Evolutionary conservation across 495 filamentous ascomycete species (phyloP), one percentile per base, ranked within the genome.

Genomic region (Penicillium angulare): DNA sequence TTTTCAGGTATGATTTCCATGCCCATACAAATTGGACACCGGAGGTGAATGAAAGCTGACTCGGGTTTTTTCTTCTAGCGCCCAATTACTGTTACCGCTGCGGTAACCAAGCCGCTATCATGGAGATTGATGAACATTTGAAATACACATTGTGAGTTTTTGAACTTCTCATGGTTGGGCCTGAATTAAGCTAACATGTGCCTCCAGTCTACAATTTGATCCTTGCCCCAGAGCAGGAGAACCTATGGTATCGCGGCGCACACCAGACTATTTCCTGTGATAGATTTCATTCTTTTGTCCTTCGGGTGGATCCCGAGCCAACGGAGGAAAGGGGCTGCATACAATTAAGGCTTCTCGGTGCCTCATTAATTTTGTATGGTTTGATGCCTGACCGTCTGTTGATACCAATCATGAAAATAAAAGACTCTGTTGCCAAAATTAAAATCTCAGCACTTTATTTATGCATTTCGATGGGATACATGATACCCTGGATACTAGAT

Each of bases 71-170:
- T 21, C 5, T 51, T 32, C 6, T 59, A 95, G 92, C 92, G 29
- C 92, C 92, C 24, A 97, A 97, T 72, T 97, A 97, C 73, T 97
- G 92, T 76, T 96, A 95, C 78, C 82, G 93, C 66, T 98, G 93
- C 69, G 93, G 93, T 61, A 98, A 98, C 73, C 93, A 98, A 74
- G 93, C 93, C 43, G 93, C 93, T 8, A 98, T 98, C 70, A 98
- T 98, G 93, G 93, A 98, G 72, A 98, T 98, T 71, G 93, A 98
- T 54, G 93, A 98, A 73, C 91, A 98, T 72, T 74, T 98, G 71
- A 97, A 98, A 78, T 98, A 97, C 69, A 98, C 93, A 62, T 98
- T 98, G 93, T 98, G 82, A 74, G 90, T 86, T 24, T n/a, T 18
- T 26, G 20, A 23, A n/a, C 13, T 21, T 21, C 20, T 24, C 23